These are phyloP conservation scores for Gypsophila paniculata DNA, from an alignment of 179 eudicot genomes.

Conservation along the genomic window DNA sequence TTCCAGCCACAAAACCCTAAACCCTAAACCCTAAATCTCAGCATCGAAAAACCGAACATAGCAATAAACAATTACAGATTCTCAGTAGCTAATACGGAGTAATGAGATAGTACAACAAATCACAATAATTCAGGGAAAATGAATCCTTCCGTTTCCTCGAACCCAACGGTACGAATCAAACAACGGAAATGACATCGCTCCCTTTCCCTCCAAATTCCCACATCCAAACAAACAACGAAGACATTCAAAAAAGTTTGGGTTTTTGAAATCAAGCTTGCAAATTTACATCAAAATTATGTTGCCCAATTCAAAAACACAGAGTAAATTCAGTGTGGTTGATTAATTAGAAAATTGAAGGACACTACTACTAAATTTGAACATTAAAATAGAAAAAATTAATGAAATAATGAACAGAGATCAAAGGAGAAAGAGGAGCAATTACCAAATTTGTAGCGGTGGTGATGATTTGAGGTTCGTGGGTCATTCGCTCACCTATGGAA, in stretches of 20 bases:
- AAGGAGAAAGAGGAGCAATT: neutral
- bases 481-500: too few species aligned
- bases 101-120: neutral
- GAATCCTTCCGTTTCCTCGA: neutral
- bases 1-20: neutral
- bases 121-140: neutral
- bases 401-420: neutral
- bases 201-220: neutral
- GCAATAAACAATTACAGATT: neutral
- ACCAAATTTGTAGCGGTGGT: conserved; percentile 2
- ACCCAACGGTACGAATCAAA: neutral
- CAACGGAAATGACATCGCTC: neutral
- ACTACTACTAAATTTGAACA: too few species aligned
- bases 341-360: too few species aligned
- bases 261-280: too few species aligned
- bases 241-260: conserved; percentile 1
- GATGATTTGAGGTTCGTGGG: neutral
- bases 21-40: neutral
- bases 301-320: too few species aligned
- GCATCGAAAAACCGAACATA: neutral
- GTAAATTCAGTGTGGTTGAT: too few species aligned
- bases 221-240: neutral
- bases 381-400: too few species aligned
- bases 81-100: too few species aligned
- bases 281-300: neutral